These are phyloP conservation scores for Phytophthora podocarpi DNA, from an alignment of 352 stramenopile genomes.

Conservation along the genomic window DNA sequence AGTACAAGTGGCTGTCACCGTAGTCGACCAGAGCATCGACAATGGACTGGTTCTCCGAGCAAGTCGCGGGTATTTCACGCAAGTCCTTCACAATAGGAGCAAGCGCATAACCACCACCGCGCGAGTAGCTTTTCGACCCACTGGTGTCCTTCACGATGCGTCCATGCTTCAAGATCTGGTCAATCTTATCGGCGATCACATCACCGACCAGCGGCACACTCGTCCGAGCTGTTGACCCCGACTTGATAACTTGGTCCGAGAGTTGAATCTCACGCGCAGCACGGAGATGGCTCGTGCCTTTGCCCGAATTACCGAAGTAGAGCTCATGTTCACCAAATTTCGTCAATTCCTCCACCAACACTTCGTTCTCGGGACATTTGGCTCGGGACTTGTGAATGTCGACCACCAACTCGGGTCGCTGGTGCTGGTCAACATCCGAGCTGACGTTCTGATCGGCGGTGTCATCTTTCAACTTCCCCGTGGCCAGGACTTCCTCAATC, in stretches of 20 bases:
- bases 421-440: slow-evolving; percentile 42
- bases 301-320: slow-evolving; percentile 71
- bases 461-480: slow-evolving; percentile 57
- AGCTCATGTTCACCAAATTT: slow-evolving; percentile 79
- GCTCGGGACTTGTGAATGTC: slow-evolving; percentile 50
- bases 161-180: slow-evolving; percentile 74
- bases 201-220: slow-evolving; percentile 62
- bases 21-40: slow-evolving; percentile 74
- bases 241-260: slow-evolving; percentile 51
- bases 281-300: slow-evolving; percentile 71
- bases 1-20: slow-evolving; percentile 73
- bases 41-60: slow-evolving; percentile 68
- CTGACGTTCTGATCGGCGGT: slow-evolving; percentile 56
- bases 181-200: slow-evolving; percentile 81
- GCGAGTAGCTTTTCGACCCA: slow-evolving; percentile 27
- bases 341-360: slow-evolving; percentile 62
- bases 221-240: slow-evolving; percentile 46
- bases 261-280: slow-evolving; percentile 70
- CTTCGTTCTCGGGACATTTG: slow-evolving; percentile 65
- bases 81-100: slow-evolving; percentile 80
- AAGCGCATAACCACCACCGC: slow-evolving; percentile 36
- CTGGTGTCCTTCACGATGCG: slow-evolving; percentile 59
- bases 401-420: slow-evolving; percentile 47
- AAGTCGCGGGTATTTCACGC: slow-evolving; percentile 55
- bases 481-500: slow-evolving; percentile 62